Conservation (phyloP, 2,329 filamentous ascomycete species). For the Geosmithia flava region DNA sequence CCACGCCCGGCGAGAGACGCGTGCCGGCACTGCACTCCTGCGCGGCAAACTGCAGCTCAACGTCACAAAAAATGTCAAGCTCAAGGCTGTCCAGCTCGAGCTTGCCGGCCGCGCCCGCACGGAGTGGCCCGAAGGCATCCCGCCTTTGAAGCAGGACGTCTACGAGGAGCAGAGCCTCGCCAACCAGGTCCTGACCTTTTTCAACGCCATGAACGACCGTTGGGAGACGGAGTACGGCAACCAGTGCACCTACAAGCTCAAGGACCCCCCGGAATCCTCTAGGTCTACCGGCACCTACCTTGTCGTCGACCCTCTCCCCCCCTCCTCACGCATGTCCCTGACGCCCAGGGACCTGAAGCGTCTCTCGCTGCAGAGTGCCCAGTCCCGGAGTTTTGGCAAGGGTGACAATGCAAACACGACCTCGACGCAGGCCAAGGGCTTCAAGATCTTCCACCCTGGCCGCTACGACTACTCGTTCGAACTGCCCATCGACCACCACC, state of each 20-base stretch:
- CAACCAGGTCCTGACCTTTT: constrained; percentile 84
- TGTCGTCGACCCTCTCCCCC: constrained; percentile 7
- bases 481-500: constrained; percentile 74
- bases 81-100: constrained; percentile 81
- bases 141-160: constrained; percentile 71
- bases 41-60: constrained; percentile 73
- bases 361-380: constrained; percentile 67
- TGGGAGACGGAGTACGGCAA: constrained; percentile 53
- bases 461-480: constrained; percentile 64
- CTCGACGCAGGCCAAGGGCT: constrained; percentile 52
- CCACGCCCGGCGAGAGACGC: constrained; percentile 32
- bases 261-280: constrained; percentile 22
- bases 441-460: constrained; percentile 73
- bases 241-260: constrained; percentile 43
- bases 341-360: constrained; percentile 45
- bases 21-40: constrained; percentile 69
- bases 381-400: constrained; percentile 77
- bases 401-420: constrained; percentile 58
- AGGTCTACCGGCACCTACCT: constrained; percentile 21
- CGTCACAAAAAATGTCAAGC: constrained; percentile 80
- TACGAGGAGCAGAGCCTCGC: constrained; percentile 77
- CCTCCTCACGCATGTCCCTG: constrained; percentile 12
- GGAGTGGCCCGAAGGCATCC: constrained; percentile 94
- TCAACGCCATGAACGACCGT: constrained; percentile 59
- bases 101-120: constrained; percentile 78